Conservation (phyloP, 2,329 filamentous ascomycete genomes). For the Colletotrichum sp. region DNA sequence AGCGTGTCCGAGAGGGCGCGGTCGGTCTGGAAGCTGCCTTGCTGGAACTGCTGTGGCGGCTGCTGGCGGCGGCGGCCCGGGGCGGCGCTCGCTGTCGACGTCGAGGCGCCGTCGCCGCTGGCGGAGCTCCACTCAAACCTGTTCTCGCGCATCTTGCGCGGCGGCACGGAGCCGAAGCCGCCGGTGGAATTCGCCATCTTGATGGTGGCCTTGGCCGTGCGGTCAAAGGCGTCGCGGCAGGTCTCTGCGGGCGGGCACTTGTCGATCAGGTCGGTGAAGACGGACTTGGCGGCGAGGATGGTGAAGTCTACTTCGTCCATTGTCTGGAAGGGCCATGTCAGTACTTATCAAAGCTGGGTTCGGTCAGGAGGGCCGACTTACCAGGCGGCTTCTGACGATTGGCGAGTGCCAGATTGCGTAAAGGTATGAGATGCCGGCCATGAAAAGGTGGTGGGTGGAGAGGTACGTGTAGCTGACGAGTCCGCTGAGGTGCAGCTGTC, state of each 20-base stretch:
- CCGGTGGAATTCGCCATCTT: conserved; percentile 92
- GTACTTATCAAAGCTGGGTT: background rate
- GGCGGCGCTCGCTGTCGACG: conserved; percentile 25
- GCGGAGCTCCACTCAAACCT: conserved; percentile 32
- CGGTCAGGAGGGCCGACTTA: conserved; percentile 50
- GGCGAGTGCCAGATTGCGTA: conserved; percentile 98
- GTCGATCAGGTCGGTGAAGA: conserved; percentile 88
- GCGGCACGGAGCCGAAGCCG: conserved; percentile 65
- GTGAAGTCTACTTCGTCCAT: conserved; percentile 99
- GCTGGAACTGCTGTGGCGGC: conserved; percentile 22
- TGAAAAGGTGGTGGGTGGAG: conserved; percentile 95
- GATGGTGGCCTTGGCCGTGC: conserved; percentile 93
- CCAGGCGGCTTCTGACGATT: conserved; percentile 82
- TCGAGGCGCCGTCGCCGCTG: conserved; percentile 27
- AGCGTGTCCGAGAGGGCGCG: conserved; percentile 42
- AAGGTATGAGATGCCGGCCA: conserved; percentile 94
- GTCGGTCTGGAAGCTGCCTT: conserved; percentile 34
- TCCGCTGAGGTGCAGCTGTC: conserved; percentile 84
- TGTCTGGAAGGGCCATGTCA: conserved; percentile 53
- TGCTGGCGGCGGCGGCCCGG: conserved; percentile 21
- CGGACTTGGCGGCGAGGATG: conserved; percentile 89
- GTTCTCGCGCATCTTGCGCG: conserved; percentile 15
- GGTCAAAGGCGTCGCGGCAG: conserved; percentile 91
- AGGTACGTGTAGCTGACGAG: conserved; percentile 96
- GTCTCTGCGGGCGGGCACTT: conserved; percentile 96